These are phyloP conservation scores for Ramularia endophylla DNA, from an alignment of 2,329 filamentous ascomycete species.

Conservation along the genomic window DNA sequence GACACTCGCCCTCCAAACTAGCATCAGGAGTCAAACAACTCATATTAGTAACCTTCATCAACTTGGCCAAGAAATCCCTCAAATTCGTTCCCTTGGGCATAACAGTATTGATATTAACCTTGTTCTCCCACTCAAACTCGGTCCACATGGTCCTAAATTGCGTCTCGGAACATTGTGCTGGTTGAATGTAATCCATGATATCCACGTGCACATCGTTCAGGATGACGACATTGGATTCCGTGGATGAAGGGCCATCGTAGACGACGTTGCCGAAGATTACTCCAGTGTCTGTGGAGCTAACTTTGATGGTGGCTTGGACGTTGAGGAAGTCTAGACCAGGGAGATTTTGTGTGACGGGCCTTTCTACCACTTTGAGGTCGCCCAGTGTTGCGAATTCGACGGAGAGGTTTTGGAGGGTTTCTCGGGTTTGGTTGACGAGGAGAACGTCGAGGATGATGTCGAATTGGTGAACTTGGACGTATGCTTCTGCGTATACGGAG, in stretches of 20 bases:
- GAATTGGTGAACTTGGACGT: slow-evolving; percentile 98
- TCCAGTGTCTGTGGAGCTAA: slow-evolving; percentile 94
- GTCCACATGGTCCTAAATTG: slow-evolving; percentile 99
- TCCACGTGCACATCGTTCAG: slow-evolving; percentile 97
- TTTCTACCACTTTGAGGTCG: slow-evolving; percentile 95
- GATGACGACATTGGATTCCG: slow-evolving; percentile 94
- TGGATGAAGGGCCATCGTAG: slow-evolving; percentile 88
- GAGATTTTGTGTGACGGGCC: slow-evolving; percentile 92
- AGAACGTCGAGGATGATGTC: slow-evolving; percentile 96
- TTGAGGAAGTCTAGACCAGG: slow-evolving; percentile 96
- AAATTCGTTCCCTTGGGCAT: slow-evolving; percentile 65
- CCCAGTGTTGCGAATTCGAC: slow-evolving; percentile 98
- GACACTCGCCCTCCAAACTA: slow-evolving; percentile 93
- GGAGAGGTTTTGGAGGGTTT: slow-evolving; percentile 93
- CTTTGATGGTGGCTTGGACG: slow-evolving; percentile 97
- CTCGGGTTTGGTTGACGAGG: slow-evolving; percentile 92
- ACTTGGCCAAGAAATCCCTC: slow-evolving; percentile 82
- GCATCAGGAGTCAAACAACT: slow-evolving; percentile 94
- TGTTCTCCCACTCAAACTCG: slow-evolving; percentile 99
- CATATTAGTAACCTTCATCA: slow-evolving; percentile 99
- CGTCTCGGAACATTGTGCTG: slow-evolving; percentile 91
- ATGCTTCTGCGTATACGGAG: slow-evolving; percentile 96
- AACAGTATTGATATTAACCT: slow-evolving; percentile 99
- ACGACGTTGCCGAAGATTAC: slow-evolving; percentile 99
- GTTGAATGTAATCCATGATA: slow-evolving; percentile 99